Evolutionary conservation across 2,329 filamentous ascomycete genomes (phyloP), one percentile per base, ranked within the genome.

Genomic region (Beauveria medogensis): DNA sequence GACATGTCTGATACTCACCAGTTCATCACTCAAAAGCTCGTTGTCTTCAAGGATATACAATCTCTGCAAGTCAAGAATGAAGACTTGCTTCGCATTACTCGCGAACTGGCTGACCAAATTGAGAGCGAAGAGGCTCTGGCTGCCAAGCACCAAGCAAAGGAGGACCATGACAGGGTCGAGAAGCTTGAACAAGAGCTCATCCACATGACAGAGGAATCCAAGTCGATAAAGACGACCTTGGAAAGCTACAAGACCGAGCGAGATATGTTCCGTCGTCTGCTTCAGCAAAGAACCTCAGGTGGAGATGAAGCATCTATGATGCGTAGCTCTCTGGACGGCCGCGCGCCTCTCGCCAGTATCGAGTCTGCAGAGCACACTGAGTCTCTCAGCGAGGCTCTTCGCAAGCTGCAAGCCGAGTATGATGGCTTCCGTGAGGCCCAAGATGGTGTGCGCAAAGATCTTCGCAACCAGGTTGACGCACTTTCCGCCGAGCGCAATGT

Each of bases 211-310:
- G 93, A 97, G 65, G 92, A 97, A 71, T 85, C 96, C 57, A 85
- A 88, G 66, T 89, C 89, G 14, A 87, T 96, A 65, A 85, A 89
- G 48, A 86, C 89, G 34, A 90, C 92, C 61, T 90, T 92, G 65
- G 91, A 96, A 77, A 96, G 91, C 72, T 96, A 96, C 72, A 91
- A 94, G 71, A 91, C 92, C 68, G 94, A 99, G 76, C 88, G 94
- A 64, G 93, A 99, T 71, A 97, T 97, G 85, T 97, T 97, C 86
- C 87, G 93, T 24, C 91, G 92, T 57, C 92, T 97, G 79, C 83
- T 97, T 34, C 90, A 93, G 66, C 90, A 94, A 64, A 73, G 86
- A 75, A 71, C 80, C 69, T 69, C 82, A 70, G 70, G 83, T 71
- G 80, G 77, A 14, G 88, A 92, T 63, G 78, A 88, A 47, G 81